phyloP scores from a whole-genome alignment of 2,329 filamentous ascomycete species.

The Ophiobolus disseminans region DNA sequence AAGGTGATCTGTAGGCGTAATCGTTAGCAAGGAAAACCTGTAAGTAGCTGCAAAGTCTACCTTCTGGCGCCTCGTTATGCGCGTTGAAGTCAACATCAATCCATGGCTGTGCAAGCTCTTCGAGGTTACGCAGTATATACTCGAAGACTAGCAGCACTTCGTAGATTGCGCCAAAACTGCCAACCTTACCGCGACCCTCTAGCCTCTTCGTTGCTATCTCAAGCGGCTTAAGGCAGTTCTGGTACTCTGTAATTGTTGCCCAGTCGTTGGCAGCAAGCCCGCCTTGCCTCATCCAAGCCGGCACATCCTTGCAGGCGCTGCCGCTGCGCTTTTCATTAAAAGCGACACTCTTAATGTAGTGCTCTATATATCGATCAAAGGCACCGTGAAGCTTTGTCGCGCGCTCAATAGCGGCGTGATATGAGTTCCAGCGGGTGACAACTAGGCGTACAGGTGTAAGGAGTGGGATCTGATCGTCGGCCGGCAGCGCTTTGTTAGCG shows the following conservation, averaged over 20 bases:
- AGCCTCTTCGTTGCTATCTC: background rate
- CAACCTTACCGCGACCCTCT: slow-evolving; percentile 1
- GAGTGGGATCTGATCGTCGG: background rate
- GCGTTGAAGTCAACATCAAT: background rate
- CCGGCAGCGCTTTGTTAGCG: background rate
- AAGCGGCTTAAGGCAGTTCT: background rate
- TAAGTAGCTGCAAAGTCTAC: background rate
- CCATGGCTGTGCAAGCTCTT: background rate
- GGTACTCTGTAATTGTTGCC: slow-evolving; percentile 3
- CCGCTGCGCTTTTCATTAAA: background rate
- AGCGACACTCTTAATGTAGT: background rate
- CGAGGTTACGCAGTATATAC: background rate
- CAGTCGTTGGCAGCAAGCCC: slow-evolving; percentile 1
- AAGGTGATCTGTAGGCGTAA: slow-evolving; percentile 2
- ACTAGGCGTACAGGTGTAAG: background rate
- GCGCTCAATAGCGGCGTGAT: slow-evolving; percentile 1
- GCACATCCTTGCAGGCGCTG: too few relatives aligned
- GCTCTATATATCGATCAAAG: slow-evolving; percentile 1
- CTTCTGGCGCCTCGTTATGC: background rate
- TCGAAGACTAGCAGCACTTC: slow-evolving; percentile 3
- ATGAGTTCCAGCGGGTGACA: background rate
- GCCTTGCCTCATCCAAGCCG: slow-evolving; percentile 1
- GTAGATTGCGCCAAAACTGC: slow-evolving; percentile 3
- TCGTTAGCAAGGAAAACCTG: background rate
- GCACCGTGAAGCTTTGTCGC: background rate